Percentiles rank a stretch among this genome's conserved stretches.
Conservation (phyloP, 441 rosid species). For the Populus trichocarpa region DNA sequence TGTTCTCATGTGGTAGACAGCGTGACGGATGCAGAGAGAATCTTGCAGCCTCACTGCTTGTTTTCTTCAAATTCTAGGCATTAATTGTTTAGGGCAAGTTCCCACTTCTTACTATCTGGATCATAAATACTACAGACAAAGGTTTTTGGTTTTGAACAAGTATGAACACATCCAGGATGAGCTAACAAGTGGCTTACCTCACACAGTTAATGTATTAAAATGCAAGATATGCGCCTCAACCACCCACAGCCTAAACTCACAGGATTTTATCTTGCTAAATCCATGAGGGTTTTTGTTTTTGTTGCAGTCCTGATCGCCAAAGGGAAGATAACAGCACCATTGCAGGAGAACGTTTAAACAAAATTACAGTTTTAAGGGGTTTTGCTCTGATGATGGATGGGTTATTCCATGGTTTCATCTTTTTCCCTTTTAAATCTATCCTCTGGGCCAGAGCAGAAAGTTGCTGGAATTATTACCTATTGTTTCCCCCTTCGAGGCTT, state of each 20-base stretch:
- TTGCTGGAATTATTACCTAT: no score
- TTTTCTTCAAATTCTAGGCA: neutral
- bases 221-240: neutral
- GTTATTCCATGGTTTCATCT: no score
- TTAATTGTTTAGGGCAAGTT: no score
- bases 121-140: neutral
- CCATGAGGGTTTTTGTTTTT: neutral
- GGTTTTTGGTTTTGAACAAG: neutral
- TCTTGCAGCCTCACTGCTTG: constrained; percentile 8
- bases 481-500: neutral
- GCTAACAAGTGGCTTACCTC: no score
- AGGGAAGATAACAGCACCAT: neutral
- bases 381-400: neutral
- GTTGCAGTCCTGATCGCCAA: neutral
- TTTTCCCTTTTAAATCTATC: no score
- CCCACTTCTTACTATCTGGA: neutral
- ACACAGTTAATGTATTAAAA: neutral
- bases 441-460: no score
- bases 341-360: neutral
- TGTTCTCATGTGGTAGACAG: constrained; percentile 17
- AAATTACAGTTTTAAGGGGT: neutral
- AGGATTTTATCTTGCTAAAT: no score
- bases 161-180: neutral
- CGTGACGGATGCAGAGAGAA: constrained; percentile 20
- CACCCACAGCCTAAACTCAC: neutral